A percentile compares a stretch with the other conserved stretches of the same genome.
phyloP scores from a whole-genome alignment of 1,139 yeast species.

The Pichia sp. region DNA sequence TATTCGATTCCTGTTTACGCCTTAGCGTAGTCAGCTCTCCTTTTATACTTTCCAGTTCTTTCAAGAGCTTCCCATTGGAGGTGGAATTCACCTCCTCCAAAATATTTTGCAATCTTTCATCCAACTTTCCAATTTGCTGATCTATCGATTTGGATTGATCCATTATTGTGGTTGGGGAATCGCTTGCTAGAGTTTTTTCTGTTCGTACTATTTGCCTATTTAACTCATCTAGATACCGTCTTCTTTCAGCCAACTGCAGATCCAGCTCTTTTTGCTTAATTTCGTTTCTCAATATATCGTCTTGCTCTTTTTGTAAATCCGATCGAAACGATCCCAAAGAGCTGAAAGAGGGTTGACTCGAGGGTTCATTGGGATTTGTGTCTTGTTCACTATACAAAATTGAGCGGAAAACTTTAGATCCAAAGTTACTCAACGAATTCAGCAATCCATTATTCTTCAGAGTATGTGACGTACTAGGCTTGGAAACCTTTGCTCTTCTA shows the following conservation, averaged over 20 bases:
- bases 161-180: neutral
- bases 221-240: conserved; percentile 12
- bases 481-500: neutral
- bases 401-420: conserved; percentile 27
- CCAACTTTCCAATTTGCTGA: conserved; percentile 14
- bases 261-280: conserved; percentile 14
- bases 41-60: conserved; percentile 21
- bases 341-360: neutral
- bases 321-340: neutral
- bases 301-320: neutral
- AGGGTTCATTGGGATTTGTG: conserved; percentile 1
- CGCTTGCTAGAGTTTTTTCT: conserved; percentile 7
- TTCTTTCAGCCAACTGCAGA: conserved; percentile 6
- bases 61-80: conserved; percentile 19
- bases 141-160: conserved; percentile 7
- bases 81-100: conserved; percentile 19
- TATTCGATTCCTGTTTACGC: conserved; percentile 27
- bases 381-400: conserved; percentile 27
- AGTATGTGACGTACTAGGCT: neutral
- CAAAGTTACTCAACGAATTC: conserved; percentile 28
- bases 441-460: conserved; percentile 21
- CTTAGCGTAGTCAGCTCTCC: conserved; percentile 23
- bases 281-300: neutral
- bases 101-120: conserved; percentile 19
- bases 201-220: conserved; percentile 9